Evolutionary conservation across 768 basidiomycete genomes (phyloP).

Genomic region (Mycena latifolia): DNA sequence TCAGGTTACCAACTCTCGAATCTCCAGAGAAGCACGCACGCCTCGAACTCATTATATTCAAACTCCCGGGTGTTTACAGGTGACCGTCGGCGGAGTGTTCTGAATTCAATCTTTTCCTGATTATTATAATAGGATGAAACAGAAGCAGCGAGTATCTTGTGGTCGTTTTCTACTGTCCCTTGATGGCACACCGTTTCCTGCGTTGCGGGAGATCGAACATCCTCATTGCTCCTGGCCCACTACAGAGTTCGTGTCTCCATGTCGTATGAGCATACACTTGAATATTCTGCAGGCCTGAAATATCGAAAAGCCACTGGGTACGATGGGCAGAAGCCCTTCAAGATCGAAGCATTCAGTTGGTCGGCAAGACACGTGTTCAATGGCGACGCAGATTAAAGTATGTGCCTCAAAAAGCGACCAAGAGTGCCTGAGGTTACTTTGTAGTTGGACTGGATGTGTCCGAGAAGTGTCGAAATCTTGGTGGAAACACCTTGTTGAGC

Average conservation of each 20-base stretch:
- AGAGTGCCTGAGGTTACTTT: too few species aligned
- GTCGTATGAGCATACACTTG: too few species aligned
- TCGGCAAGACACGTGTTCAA: neutral
- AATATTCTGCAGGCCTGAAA: constrained; percentile 2
- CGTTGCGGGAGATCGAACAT: constrained; percentile 13
- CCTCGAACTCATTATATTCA: too few species aligned
- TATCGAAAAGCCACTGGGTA: constrained; percentile 13
- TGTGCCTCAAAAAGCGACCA: neutral
- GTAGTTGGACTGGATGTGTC: too few species aligned
- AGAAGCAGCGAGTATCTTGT: neutral
- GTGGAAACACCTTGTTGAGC: too few species aligned
- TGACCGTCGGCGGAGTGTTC: too few species aligned
- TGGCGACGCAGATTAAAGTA: constrained; percentile 19
- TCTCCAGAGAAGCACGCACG: too few species aligned
- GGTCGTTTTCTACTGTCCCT: neutral
- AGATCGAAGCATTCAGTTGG: constrained; percentile 4
- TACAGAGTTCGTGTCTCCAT: neutral
- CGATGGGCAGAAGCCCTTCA: constrained; percentile 9
- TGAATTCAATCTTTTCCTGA: neutral
- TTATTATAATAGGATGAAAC: constrained; percentile 4
- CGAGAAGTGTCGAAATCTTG: too few species aligned
- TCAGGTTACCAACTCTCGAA: too few species aligned
- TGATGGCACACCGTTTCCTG: constrained; percentile 9
- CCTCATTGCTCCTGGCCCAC: constrained; percentile 10
- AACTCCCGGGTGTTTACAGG: too few species aligned